Conservation (phyloP, 495 filamentous ascomycete species). For the Trichoderma orchidacearum region DNA sequence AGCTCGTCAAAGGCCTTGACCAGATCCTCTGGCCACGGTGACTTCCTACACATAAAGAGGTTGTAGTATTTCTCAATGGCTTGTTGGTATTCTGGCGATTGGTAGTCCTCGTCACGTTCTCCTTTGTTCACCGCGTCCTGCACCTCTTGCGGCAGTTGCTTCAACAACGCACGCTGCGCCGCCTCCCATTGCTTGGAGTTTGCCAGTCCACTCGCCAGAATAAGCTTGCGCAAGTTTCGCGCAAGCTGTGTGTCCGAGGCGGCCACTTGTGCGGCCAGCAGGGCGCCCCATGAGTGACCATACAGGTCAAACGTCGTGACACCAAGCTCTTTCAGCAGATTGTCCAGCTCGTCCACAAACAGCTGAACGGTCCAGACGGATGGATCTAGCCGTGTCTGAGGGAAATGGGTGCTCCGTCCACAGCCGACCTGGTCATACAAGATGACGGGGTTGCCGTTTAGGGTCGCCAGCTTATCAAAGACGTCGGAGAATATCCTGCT, state of each 20-base stretch:
- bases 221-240: neutral
- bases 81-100: neutral
- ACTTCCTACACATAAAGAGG: neutral
- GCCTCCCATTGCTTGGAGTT: neutral
- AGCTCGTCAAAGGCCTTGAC: slow-evolving; percentile 13
- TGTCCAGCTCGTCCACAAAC: slow-evolving; percentile 35
- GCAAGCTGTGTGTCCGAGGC: slow-evolving; percentile 6
- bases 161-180: neutral
- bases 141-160: slow-evolving; percentile 7
- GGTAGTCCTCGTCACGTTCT: slow-evolving; percentile 13
- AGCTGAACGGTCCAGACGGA: slow-evolving; percentile 33
- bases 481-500: slow-evolving; percentile 27
- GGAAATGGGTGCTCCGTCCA: slow-evolving; percentile 31
- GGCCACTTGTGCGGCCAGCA: slow-evolving; percentile 21
- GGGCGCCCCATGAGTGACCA: slow-evolving; percentile 38
- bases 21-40: slow-evolving; percentile 10
- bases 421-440: slow-evolving; percentile 42
- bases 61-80: neutral
- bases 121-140: slow-evolving; percentile 6
- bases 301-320: slow-evolving; percentile 27
- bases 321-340: slow-evolving; percentile 25
- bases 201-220: neutral
- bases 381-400: slow-evolving; percentile 22
- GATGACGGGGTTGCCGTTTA: slow-evolving; percentile 24
- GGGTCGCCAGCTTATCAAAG: slow-evolving; percentile 17